Evolutionary conservation across 192 early-diverging fungal species (phyloP), one percentile per base, ranked within the genome.

Genomic region (Coemansia sp.): DNA sequence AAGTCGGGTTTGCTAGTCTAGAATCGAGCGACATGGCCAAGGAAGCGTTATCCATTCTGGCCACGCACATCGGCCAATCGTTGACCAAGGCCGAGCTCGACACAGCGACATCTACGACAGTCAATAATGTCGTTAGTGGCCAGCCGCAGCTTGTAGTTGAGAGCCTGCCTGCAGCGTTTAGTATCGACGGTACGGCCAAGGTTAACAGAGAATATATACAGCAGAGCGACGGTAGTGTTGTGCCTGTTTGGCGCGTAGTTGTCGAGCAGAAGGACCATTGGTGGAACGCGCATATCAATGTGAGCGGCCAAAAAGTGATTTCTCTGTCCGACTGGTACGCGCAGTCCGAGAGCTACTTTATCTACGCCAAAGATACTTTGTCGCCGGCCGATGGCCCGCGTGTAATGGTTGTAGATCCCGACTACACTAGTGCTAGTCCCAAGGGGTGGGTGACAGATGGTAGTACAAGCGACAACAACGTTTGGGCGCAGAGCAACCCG

Each of bases 381-480:
- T 90, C 96, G 70, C 96, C 96, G 10, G 74, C 66, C 0, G 90
- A 89, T n/a, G 90, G 92, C 2, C 61, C 84, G 19, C 87, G 89
- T 10, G 70, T 83, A 39, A 64, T 92, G 37, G 64, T 88, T 3
- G 23, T 67, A 14, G 73, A 88, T 55, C 90, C 89, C 7, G 72
- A 86, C 4, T 90, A 87, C n/a, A 38, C 87, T 27, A 92, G 90
- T 17, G 95, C 94, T 89, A 92, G 95, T 75, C 83, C 86, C 36
- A 86, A 90, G 58, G 85, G 83, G 15, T 82, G 77, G 78, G 85
- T 79, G 62, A 66, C 72, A 34, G 78, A 48, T 64, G 90, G 88
- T 39, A 85, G 76, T 9, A 98, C 94, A 5, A 73, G 87, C 29
- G 96, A 94, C 15, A 98, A 96, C 85, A 98, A 98, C 76, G 94